Base-by-base conservation (phyloP, 768 basidiomycete genomes). In the Phallus indusiatus region DNA sequence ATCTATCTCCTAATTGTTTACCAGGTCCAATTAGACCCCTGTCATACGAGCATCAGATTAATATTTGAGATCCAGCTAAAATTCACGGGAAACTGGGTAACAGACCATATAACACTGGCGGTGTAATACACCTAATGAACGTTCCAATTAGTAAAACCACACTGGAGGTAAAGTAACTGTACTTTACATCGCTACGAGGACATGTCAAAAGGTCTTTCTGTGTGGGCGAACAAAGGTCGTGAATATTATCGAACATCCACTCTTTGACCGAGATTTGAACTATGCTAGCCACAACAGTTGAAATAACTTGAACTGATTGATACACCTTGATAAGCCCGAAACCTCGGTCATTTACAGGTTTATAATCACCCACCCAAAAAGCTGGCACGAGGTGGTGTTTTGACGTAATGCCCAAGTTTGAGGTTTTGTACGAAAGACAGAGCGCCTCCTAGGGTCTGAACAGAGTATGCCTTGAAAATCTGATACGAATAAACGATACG, bases 21-120 rank as follows among this genome's bases (percentile, higher is more conserved):
- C 59, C 60, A 0, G 78, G 78, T n/a, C 77, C 78, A 55, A 80
- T 72, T 10, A 77, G 62, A 34, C 77, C 77, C 76, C 76, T 74
- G 60, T 17, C 21, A 16, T 46, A 20, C 47, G 34, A 52, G 47
- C 17, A 56, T 21, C 22, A n/a, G 46, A 14, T 36, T 28, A 12
- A 18, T 6, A 51, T 17, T 51, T 17, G 50, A 34, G 2, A 51
- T 35, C 28, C 28, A n/a, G 17, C 18, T 8, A 20, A 33, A 12
- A 18, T 34, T 12, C 11, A n/a, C n/a, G 50, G 16, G 54, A 37
- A 53, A 24, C 42, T 33, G 18, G 24, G 77, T 28, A 28, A 28
- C 86, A 55, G 56, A 93, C 94, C 95, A 98, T 59, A 96, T 76
- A 22, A 88, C 86, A 5, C 90, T 92, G 6, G 94, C 90, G 14